Base-by-base conservation (phyloP, 768 basidiomycete genomes). In the Russula sp. region DNA sequence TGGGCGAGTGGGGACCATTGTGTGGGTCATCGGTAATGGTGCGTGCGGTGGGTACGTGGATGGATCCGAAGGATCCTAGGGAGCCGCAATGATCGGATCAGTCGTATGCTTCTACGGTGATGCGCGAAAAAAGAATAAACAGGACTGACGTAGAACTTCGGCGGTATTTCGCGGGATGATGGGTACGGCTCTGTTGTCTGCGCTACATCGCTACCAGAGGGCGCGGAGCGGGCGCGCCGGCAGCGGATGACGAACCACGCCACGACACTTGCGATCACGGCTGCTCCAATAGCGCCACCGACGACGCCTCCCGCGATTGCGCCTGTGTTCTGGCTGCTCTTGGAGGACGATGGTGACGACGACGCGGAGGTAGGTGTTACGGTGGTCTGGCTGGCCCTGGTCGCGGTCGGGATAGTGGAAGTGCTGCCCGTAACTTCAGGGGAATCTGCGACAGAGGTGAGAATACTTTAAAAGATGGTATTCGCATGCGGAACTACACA, bases 261-360 rank as follows among this genome's bases (percentile, higher is more conserved):
- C 6, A 73, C 48, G 7, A 68, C 65, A 1, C 71, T 79, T 5
- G 68, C 77, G 13, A 85, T 71, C 50, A 80, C 64, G 8, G 76
- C 79, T 20, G 82, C 61, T 18, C 71, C 76, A 32, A 82, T 76
- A 0, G 87, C 62, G 14, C 80, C 83, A 4, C 83, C 84, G 6
- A 85, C 76, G 7, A 82, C 81, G n/a, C 87, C 86, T 45, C 86
- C 86, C 0, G 81, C 83, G 42, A 87, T 86, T 20, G 82, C 83
- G 2, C 84, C 85, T 2, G 81, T 77, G 66, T 82, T 74, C 18
- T 64, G 63, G 32, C 10, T 48, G 37, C 55, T 20, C 9, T 39
- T 27, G 1, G 40, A 40, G 42, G 50, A 39, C 50, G 35, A 47
- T n/a, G 44, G 11, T 18, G 44, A 47, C 0, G 59, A 52, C 6